These are phyloP conservation scores for Thelephora terrestris DNA, from an alignment of 1,284 basidiomycete species.

Conservation along the genomic window DNA sequence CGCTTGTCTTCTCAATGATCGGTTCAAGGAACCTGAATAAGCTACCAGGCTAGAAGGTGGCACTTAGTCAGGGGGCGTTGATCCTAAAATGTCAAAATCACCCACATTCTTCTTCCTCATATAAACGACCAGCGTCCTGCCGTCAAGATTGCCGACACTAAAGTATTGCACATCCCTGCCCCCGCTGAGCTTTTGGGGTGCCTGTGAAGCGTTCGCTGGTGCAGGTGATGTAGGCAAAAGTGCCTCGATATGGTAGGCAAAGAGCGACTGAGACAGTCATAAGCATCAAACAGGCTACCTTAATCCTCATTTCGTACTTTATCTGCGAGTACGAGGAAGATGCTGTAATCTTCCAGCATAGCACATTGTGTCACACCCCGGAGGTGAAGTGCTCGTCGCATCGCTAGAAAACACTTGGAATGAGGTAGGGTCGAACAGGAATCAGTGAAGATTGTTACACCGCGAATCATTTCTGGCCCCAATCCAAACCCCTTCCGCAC, in stretches of 20 bases:
- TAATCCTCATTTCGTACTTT: slow-evolving; percentile 38
- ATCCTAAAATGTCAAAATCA: slow-evolving; percentile 2
- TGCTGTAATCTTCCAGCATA: no score
- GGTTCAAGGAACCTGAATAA: slow-evolving; percentile 93
- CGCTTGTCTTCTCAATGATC: slow-evolving; percentile 75
- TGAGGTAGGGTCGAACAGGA: no score
- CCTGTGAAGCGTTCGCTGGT: slow-evolving; percentile 51
- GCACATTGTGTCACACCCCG: slow-evolving; percentile 90
- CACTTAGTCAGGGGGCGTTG: slow-evolving; percentile 3
- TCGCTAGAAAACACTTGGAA: slow-evolving; percentile 33
- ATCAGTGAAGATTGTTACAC: not conserved
- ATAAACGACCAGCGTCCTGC: slow-evolving; percentile 85
- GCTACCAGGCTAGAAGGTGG: slow-evolving; percentile 56
- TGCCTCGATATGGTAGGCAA: slow-evolving; percentile 89
- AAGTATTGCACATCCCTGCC: slow-evolving; percentile 92
- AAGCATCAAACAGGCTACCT: slow-evolving; percentile 1
- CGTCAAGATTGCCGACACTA: slow-evolving; percentile 78
- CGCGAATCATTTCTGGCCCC: no score
- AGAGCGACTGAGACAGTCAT: not conserved
- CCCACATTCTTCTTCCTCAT: slow-evolving; percentile 91
- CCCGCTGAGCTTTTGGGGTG: slow-evolving; percentile 82
- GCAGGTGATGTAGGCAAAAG: slow-evolving; percentile 81
- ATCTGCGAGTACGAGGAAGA: slow-evolving; percentile 28
- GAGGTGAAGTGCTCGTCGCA: slow-evolving; percentile 84
- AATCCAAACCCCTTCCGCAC: no score